Conservation (phyloP, 2,329 filamentous ascomycete genomes). For the Microcyclospora pomicola region DNA sequence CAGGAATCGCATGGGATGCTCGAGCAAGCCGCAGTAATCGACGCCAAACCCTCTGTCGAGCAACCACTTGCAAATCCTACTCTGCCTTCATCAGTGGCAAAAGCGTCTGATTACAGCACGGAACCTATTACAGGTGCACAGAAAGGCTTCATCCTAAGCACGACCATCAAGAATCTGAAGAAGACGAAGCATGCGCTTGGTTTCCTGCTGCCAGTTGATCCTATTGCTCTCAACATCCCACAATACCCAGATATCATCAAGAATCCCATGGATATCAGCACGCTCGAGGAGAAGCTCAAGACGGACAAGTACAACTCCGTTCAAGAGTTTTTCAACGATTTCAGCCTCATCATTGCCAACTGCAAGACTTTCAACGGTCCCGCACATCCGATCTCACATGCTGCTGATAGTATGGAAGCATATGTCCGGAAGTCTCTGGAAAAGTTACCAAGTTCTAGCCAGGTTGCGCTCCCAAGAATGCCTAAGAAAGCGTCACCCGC, state of each 20-base stretch:
- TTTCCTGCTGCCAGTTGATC: slow-evolving; percentile 67
- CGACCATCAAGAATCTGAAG: slow-evolving; percentile 57
- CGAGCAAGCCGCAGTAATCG: neutral
- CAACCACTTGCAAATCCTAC: slow-evolving; percentile 5
- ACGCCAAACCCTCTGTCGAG: slow-evolving; percentile 8
- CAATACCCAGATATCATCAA: slow-evolving; percentile 59
- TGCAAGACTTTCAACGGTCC: slow-evolving; percentile 69
- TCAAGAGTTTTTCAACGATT: slow-evolving; percentile 59
- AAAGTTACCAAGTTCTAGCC: slow-evolving; percentile 43
- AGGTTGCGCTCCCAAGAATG: slow-evolving; percentile 43
- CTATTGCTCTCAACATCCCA: slow-evolving; percentile 60
- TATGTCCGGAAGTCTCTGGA: slow-evolving; percentile 48
- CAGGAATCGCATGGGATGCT: too few relatives aligned
- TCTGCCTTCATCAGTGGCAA: slow-evolving; percentile 4
- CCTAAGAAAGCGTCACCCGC: slow-evolving; percentile 22
- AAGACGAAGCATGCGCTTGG: slow-evolving; percentile 68
- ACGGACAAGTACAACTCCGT: slow-evolving; percentile 53
- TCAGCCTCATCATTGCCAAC: slow-evolving; percentile 68
- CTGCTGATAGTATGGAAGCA: slow-evolving; percentile 47
- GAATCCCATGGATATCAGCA: slow-evolving; percentile 69
- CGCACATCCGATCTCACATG: slow-evolving; percentile 56
- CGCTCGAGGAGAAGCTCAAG: slow-evolving; percentile 70
- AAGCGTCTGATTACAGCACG: slow-evolving; percentile 21
- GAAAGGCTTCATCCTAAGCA: slow-evolving; percentile 48
- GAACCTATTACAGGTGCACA: slow-evolving; percentile 45